Evolutionary conservation across 106 monocot genomes (phyloP), one percentile per base, ranked within the genome.

Genomic region (Hemerocallis citrina): DNA sequence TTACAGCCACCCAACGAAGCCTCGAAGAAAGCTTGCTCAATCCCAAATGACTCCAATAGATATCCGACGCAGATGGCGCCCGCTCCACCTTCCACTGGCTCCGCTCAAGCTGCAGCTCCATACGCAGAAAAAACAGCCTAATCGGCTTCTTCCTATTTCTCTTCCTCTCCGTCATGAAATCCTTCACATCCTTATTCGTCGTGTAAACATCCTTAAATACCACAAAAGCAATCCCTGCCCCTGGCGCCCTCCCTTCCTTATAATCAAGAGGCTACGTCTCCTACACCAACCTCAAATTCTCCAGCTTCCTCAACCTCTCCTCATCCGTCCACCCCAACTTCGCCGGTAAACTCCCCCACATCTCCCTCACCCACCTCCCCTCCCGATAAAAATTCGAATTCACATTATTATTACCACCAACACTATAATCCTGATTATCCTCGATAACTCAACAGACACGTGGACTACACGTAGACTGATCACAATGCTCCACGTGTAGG

Each of bases 31-130:
- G 47, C 72, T 91, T 98, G 61, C 77, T 91, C 50, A 87, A 71
- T 1, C 96, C 96, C 68, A 91, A 59, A 42, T 98, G 87, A 41
- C 87, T 98, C 96, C 96, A 98, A 72, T 98, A 98, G 28, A 98
- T 98, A 52, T 98, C 96, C 14, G 87, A 65, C 24, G 96, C 96
- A 9, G 90, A 81, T 1, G 96, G 91, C 8, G 96, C 96, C 54
- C 91, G 69, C 67, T 98, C 79, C 17, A 98, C 96, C 61, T 73
- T 81, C 96, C 96, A 98, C 19, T 84, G 78, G 50, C 81, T 91
- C 58, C 84, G 19, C 14, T 76, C 96, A 40, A 96, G 81, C 67
- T 96, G 90, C 14, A 98, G 84, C 70, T 98, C 96, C 87, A 98
- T 91, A 49, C 91, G 51, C 0, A 87, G 81, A 55, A 98, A 82